Evolutionary conservation across 2,329 filamentous ascomycete genomes (phyloP).

Genomic region (Pseudogymnoascus sp.): DNA sequence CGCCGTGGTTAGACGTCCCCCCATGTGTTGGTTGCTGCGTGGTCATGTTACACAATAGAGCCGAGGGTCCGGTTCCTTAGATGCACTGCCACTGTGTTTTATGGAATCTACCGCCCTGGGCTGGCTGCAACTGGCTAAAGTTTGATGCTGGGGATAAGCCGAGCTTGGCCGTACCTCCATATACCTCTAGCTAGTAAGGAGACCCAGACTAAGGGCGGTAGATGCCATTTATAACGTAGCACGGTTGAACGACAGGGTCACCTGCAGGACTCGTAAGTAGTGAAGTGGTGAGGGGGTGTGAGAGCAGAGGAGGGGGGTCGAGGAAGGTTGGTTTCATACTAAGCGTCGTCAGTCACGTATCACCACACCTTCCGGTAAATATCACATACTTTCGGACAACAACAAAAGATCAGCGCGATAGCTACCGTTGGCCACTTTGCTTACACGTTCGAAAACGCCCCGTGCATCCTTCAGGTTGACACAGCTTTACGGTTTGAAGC

Average conservation of each 20-base stretch:
- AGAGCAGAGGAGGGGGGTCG: neutral
- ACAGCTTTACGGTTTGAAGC: neutral
- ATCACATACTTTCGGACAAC: neutral
- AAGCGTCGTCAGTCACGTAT: neutral
- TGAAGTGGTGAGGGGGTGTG: neutral
- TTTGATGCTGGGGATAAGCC: neutral
- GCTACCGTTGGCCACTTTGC: conserved; percentile 1
- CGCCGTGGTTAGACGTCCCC: neutral
- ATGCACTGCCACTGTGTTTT: neutral
- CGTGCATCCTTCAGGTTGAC: neutral
- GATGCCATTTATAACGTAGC: neutral
- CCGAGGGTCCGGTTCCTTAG: neutral
- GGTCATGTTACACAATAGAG: conserved; percentile 2
- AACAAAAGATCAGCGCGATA: neutral
- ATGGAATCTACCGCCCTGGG: neutral
- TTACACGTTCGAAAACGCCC: neutral
- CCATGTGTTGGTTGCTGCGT: conserved; percentile 1
- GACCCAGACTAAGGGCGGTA: neutral
- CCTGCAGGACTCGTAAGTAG: neutral
- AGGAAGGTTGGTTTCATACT: neutral
- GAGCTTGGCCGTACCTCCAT: neutral
- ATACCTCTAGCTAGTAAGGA: neutral
- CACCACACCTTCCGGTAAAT: neutral
- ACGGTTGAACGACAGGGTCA: neutral
- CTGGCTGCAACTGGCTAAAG: neutral